Base-by-base conservation (phyloP, 768 basidiomycete species). In the Collybia sordida region DNA sequence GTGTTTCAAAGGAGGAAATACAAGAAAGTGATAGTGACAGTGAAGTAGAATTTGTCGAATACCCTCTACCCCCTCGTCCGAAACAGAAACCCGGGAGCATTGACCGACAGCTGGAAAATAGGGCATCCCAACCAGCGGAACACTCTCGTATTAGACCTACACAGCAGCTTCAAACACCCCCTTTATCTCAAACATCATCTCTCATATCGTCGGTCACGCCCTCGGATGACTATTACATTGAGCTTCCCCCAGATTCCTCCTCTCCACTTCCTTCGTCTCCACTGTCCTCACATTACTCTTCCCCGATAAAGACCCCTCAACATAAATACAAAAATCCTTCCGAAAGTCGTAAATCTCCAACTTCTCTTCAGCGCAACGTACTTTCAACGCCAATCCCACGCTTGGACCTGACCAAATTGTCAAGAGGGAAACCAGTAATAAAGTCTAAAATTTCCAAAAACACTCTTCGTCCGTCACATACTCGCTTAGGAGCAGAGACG, bases 121-220 rank as follows among this genome's bases (percentile, higher is more conserved):
- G 21, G 27, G 8, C 46, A 24, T 28, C 27, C 11, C 47, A 47
- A 44, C 22, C 35, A 11, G n/a, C 24, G 21, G 25, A 9, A 41
- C 34, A 22, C 21, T 24, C 9, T 11, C 37, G 12, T 36, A 24
- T 34, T 40, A 51, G 28, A 35, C 28, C 28, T 15, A 8, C 36
- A 42, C 51, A 37, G 14, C 74, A 77, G 50, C 59, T 76, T 4
- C 61, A 70, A 45, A 76, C 74, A 2, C 75, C 74, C 28, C 75
- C 77, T 8, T 63, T 58, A 39, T 77, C 75, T 23, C 58, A 65
- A 2, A 58, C 62, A 31, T 66, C 68, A 3, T 65, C 64, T 24
- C 63, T 65, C 18, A 49, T 52, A 27, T 55, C 61, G 9, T 63
- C 65, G 14, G 42, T 42, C 17, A 58, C 56, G 25, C 59, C 61